These are phyloP conservation scores for Stephanodiscus minutulus DNA, from an alignment of 108 stramenopile genomes.

Conservation along the genomic window DNA sequence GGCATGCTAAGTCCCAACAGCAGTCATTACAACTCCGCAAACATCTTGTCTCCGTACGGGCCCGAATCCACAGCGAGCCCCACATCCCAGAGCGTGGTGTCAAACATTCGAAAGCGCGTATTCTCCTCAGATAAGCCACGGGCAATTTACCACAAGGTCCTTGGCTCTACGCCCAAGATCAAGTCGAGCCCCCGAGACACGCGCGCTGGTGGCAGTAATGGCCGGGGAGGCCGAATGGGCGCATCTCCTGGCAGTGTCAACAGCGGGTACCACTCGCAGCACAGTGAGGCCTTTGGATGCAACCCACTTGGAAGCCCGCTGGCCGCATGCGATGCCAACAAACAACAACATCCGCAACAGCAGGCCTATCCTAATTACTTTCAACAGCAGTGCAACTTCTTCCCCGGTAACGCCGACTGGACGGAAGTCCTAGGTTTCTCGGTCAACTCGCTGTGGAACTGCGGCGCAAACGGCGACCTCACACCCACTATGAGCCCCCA, in stretches of 20 bases:
- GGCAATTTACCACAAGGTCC: conserved; percentile 47
- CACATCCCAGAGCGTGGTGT: neutral
- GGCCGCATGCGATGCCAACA: conserved; percentile 2
- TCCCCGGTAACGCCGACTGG: conserved; percentile 66
- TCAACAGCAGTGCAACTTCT: conserved; percentile 40
- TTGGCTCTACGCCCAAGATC: conserved; percentile 66
- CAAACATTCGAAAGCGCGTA: conserved; percentile 49
- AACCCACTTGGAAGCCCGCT: conserved; percentile 7
- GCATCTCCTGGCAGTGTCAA: neutral
- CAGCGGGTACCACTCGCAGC: neutral
- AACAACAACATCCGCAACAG: conserved; percentile 20
- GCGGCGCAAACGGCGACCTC: conserved; percentile 61
- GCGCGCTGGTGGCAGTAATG: conserved; percentile 23
- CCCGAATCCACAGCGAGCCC: conserved; percentile 3
- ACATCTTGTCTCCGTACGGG: neutral
- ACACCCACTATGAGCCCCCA: conserved; percentile 58
- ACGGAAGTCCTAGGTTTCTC: conserved; percentile 67
- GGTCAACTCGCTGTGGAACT: conserved; percentile 82
- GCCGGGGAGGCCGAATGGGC: neutral
- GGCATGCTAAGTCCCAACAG: neutral
- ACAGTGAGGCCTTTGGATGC: neutral
- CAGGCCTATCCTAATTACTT: conserved; percentile 26
- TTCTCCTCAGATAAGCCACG: conserved; percentile 34
- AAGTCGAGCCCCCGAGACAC: conserved; percentile 76
- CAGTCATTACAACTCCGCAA: neutral